Evolutionary conservation across 2,329 filamentous ascomycete species (phyloP), one percentile per base, ranked within the genome.

Genomic region (Aspergillus japonicus): DNA sequence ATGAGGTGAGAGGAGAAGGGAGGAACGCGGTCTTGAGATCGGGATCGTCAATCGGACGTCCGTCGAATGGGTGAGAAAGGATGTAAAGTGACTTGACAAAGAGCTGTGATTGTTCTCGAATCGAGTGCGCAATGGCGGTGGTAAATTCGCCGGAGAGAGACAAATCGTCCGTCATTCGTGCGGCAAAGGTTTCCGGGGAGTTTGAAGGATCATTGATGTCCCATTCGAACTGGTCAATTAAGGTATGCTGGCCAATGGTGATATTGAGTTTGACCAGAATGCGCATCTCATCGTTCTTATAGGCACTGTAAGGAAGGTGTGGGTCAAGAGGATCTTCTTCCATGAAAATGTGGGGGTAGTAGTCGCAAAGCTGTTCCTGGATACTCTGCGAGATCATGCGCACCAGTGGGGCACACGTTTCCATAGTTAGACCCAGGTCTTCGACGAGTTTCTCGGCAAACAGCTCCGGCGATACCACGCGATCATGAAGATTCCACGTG

Each of bases 211-310:
- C 96, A 77, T 98, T 98, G 73, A 98, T 92, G 69, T 99, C 95
- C 95, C 95, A 99, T 77, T 99, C 95, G 63, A 99, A 98, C 73
- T 98, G 95, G 71, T 99, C 95, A 39, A 97, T 89, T 26, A 99
- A 82, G 0, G 93, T 98, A 71, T 96, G 91, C 64, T 91, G 89
- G 47, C 94, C 95, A 71, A 99, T 97, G 6, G 95, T 98, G 71
- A 99, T 96, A 77, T 98, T 97, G 54, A 99, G 83, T 77, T 97
- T 98, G 77, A 99, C 87, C 48, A 96, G 80, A 67, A 99, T 90
- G 54, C 95, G 89, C 94, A 99, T 97, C 79, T 99, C 95, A 73
- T 99, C 95, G 72, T 99, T 96, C 77, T 98, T 98, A 81, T 97
- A 96, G 6, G 95, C 93, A 44, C 85, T 88, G 73, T 98, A 98